These are phyloP conservation scores for Alternaria dauci DNA, from an alignment of 2,329 filamentous ascomycete genomes.

Conservation along the genomic window DNA sequence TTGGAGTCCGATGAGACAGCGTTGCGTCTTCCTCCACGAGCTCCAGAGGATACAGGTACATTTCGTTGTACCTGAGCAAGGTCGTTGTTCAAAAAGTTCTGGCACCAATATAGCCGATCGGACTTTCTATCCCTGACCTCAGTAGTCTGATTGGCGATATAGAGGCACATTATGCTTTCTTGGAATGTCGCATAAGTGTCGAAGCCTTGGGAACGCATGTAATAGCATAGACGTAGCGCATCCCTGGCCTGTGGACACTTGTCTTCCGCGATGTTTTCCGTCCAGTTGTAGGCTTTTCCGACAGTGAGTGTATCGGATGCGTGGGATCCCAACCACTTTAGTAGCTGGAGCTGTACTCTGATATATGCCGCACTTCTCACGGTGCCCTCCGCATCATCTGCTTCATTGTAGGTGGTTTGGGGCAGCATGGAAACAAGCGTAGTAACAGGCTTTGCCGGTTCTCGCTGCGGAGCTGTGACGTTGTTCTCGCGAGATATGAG, in stretches of 20 bases:
- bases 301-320: constrained; percentile 24
- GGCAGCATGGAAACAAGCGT: constrained; percentile 22
- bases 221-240: constrained; percentile 42
- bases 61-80: background rate
- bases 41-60: background rate
- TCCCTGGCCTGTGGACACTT: constrained; percentile 21
- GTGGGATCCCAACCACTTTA: constrained; percentile 18
- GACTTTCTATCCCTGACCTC: background rate
- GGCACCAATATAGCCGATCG: constrained; percentile 33
- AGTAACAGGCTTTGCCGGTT: constrained; percentile 4
- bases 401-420: constrained; percentile 28
- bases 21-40: background rate
- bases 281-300: constrained; percentile 24
- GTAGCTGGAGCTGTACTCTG: constrained; percentile 24
- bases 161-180: constrained; percentile 19
- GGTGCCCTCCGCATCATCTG: constrained; percentile 18
- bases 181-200: constrained; percentile 30
- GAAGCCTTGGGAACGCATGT: constrained; percentile 39
- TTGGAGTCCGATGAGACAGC: background rate
- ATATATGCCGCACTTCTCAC: constrained; percentile 27
- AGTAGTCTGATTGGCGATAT: constrained; percentile 19
- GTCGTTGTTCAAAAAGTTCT: constrained; percentile 17
- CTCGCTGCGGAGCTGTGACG: background rate
- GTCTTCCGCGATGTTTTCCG: constrained; percentile 15
- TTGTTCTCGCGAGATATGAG: background rate